phyloP scores from a whole-genome alignment of 768 basidiomycete genomes.

The Kwoniella dejecticola region DNA sequence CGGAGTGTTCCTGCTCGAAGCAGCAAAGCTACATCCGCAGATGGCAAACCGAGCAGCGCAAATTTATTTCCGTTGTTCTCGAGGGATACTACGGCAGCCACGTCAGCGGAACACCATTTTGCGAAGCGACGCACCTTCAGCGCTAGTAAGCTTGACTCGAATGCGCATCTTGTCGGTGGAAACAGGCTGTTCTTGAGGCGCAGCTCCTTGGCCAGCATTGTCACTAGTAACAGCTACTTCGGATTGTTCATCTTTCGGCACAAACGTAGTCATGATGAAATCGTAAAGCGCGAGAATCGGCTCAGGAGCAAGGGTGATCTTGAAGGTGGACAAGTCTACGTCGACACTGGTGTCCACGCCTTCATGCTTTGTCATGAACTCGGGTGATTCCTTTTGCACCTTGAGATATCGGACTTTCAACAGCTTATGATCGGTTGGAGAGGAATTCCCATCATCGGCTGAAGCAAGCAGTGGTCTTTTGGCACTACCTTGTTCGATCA shows the following conservation, averaged over 20 bases:
- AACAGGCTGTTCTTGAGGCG: constrained; percentile 3
- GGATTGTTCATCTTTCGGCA: constrained; percentile 58
- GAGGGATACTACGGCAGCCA: constrained; percentile 64
- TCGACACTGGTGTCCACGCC: constrained; percentile 86
- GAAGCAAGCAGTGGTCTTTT: constrained; percentile 44
- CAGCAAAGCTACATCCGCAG: constrained; percentile 79
- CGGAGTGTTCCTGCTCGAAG: constrained; percentile 72
- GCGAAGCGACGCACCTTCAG: constrained; percentile 64
- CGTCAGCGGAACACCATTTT: constrained; percentile 15
- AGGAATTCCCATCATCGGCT: constrained; percentile 27
- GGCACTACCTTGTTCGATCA: constrained; percentile 64
- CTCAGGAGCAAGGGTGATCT: constrained; percentile 83
- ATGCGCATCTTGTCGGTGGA: constrained; percentile 71
- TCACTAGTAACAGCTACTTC: not conserved
- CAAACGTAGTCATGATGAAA: constrained; percentile 96
- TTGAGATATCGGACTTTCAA: constrained; percentile 76
- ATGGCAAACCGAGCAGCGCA: constrained; percentile 85
- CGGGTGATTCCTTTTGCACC: constrained; percentile 80
- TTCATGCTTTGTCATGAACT: constrained; percentile 75
- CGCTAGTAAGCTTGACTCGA: constrained; percentile 76
- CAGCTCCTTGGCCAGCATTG: not conserved
- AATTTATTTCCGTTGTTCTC: constrained; percentile 70
- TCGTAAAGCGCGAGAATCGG: constrained; percentile 89
- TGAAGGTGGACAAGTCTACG: constrained; percentile 83
- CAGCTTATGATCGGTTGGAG: constrained; percentile 61